Evolutionary conservation across 768 basidiomycete species (phyloP).

Genomic region (Boletus insuetus): DNA sequence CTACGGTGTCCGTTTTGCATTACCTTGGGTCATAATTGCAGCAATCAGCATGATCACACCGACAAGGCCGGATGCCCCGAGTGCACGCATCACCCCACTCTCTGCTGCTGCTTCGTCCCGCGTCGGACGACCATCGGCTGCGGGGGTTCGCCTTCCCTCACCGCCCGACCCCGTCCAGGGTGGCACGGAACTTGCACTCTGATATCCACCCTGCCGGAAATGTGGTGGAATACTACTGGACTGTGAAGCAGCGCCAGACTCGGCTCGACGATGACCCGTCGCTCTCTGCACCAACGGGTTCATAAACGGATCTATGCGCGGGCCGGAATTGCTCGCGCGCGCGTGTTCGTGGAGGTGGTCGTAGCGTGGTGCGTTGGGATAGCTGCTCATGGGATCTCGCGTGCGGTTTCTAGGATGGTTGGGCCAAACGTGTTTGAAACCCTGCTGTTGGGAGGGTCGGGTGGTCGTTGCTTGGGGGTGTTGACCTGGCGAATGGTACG

Average conservation of each 20-base stretch:
- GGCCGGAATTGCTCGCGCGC: constrained; percentile 1
- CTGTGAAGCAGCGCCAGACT: neutral
- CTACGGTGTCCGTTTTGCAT: constrained; percentile 18
- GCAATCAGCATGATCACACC: constrained; percentile 27
- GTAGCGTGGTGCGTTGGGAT: constrained; percentile 7
- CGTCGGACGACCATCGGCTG: constrained; percentile 9
- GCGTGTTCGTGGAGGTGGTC: constrained; percentile 11
- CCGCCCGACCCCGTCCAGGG: constrained; percentile 7
- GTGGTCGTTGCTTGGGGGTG: constrained; percentile 33
- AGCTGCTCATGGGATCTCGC: constrained; percentile 9
- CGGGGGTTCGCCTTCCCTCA: neutral
- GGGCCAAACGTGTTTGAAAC: constrained; percentile 27
- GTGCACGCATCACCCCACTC: constrained; percentile 24
- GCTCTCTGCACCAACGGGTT: constrained; percentile 27
- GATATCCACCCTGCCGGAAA: constrained; percentile 1
- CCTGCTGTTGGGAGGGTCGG: constrained; percentile 23
- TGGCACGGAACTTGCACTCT: neutral
- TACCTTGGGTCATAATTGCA: constrained; percentile 6
- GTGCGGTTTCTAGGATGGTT: constrained; percentile 23
- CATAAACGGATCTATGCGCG: constrained; percentile 21
- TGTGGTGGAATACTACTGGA: neutral
- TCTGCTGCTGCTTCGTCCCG: constrained; percentile 25
- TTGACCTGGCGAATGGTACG: constrained; percentile 5
- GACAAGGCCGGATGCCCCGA: constrained; percentile 29
- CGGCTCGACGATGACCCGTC: constrained; percentile 20